A percentile compares a stretch with the other conserved stretches of the same genome.
These are phyloP conservation scores for Elongisporangium senticosum DNA, from an alignment of 352 stramenopile species.

Conservation along the genomic window DNA sequence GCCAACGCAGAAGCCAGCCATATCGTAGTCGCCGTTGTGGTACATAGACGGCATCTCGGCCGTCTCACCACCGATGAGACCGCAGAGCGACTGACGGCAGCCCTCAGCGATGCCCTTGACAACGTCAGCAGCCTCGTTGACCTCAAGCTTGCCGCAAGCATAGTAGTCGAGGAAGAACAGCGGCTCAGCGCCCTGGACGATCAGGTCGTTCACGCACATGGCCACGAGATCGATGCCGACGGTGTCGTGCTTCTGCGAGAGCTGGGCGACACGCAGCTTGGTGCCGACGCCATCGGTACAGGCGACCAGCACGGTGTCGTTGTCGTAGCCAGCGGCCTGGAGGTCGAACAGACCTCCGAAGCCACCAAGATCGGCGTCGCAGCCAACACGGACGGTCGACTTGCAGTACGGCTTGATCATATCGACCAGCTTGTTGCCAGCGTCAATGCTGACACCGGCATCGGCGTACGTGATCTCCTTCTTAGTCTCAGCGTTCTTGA, in stretches of 20 bases:
- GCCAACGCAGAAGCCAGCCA: slow-evolving; percentile 98
- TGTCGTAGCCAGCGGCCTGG: slow-evolving; percentile 93
- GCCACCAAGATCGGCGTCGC: slow-evolving; percentile 95
- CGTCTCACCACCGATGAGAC: slow-evolving; percentile 95
- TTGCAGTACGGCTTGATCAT: slow-evolving; percentile 99
- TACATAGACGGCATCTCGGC: slow-evolving; percentile 99
- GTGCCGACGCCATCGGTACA: slow-evolving; percentile 98
- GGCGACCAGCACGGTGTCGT: slow-evolving; percentile 96
- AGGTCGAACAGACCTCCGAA: slow-evolving; percentile 99
- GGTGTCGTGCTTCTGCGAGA: slow-evolving; percentile 91
- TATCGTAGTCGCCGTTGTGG: slow-evolving; percentile 96
- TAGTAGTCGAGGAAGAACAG: slow-evolving; percentile 99
- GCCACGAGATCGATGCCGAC: slow-evolving; percentile 98
- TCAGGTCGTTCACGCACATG: slow-evolving; percentile 99
- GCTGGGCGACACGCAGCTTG: slow-evolving; percentile 92
- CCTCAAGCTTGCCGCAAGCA: slow-evolving; percentile 95
- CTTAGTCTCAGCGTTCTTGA: slow-evolving; percentile 55
- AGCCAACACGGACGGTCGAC: slow-evolving; percentile 92
- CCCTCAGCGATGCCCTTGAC: slow-evolving; percentile 97
- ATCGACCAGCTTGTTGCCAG: slow-evolving; percentile 94
- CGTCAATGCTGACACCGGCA: slow-evolving; percentile 98
- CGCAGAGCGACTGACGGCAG: slow-evolving; percentile 94
- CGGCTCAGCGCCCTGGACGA: slow-evolving; percentile 98
- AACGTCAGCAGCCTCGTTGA: slow-evolving; percentile 91
- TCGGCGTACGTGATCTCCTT: slow-evolving; percentile 96